phyloP scores from a whole-genome alignment of 371 early-diverging fungal species.

The Rhizopus delemar region DNA sequence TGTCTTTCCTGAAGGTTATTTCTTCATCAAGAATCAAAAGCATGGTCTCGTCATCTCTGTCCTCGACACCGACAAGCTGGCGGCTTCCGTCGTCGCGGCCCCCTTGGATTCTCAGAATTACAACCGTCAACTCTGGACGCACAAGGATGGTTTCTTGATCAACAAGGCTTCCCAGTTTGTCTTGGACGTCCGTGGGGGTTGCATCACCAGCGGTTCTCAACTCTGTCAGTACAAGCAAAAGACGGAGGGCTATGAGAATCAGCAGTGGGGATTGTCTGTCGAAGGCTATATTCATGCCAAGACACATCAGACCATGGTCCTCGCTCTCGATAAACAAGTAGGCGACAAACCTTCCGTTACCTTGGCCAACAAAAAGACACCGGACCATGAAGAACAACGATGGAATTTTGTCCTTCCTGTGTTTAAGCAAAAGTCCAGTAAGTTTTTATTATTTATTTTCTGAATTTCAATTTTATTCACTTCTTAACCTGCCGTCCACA shows the following conservation, averaged over 20 bases:
- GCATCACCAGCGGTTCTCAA: constrained; percentile 31
- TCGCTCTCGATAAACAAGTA: constrained; percentile 18
- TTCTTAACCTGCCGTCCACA: constrained; percentile 5
- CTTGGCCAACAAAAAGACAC: constrained; percentile 29
- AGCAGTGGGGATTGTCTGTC: constrained; percentile 45
- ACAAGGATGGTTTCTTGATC: constrained; percentile 56
- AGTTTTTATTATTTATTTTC: constrained; percentile 10
- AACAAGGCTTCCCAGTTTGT: constrained; percentile 59
- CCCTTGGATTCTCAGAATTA: constrained; percentile 45
- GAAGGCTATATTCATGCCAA: constrained; percentile 45
- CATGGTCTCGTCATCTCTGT: constrained; percentile 52
- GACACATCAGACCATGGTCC: constrained; percentile 26
- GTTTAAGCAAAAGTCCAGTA: constrained; percentile 44
- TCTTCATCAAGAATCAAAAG: constrained; percentile 62
- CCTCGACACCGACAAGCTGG: constrained; percentile 25
- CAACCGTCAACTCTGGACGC: constrained; percentile 58
- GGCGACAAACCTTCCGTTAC: constrained; percentile 11
- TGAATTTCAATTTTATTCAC: neutral
- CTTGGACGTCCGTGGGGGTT: constrained; percentile 61
- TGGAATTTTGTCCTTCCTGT: constrained; percentile 54
- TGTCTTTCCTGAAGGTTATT: constrained; percentile 59
- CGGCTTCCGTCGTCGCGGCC: constrained; percentile 42
- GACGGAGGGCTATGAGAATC: constrained; percentile 36
- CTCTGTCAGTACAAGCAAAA: constrained; percentile 50
- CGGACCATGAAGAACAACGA: constrained; percentile 45